These are phyloP conservation scores for Candida bentonensis DNA, from an alignment of 805 yeast genomes.

Conservation along the genomic window DNA sequence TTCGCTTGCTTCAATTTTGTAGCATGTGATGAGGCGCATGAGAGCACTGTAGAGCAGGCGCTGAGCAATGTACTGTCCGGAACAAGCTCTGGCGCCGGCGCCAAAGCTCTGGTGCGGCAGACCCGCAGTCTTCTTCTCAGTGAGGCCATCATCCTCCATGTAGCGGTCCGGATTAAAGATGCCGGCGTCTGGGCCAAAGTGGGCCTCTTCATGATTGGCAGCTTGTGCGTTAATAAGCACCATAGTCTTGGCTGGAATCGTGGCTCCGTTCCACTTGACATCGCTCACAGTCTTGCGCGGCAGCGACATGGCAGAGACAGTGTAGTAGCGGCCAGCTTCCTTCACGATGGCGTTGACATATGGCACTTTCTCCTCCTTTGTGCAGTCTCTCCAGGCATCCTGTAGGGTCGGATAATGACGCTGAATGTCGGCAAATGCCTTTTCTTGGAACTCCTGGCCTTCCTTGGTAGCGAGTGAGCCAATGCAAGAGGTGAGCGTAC, in stretches of 20 bases:
- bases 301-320: slow-evolving; percentile 53
- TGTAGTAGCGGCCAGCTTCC: slow-evolving; percentile 47
- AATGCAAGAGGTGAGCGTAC: slow-evolving; percentile 44
- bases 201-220: slow-evolving; percentile 45
- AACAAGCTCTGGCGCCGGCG: slow-evolving; percentile 50
- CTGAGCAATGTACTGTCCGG: slow-evolving; percentile 46
- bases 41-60: slow-evolving; percentile 44
- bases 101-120: slow-evolving; percentile 26
- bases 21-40: slow-evolving; percentile 35
- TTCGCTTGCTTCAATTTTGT: slow-evolving; percentile 24
- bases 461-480: slow-evolving; percentile 38
- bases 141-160: slow-evolving; percentile 12
- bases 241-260: slow-evolving; percentile 43
- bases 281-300: slow-evolving; percentile 47
- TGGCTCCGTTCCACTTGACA: slow-evolving; percentile 26
- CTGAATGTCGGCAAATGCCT: slow-evolving; percentile 30
- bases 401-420: slow-evolving; percentile 15
- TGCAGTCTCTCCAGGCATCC: slow-evolving; percentile 16
- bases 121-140: slow-evolving; percentile 11
- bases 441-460: slow-evolving; percentile 28
- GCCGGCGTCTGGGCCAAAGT: slow-evolving; percentile 15
- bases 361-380: slow-evolving; percentile 25
- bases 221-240: slow-evolving; percentile 56
- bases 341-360: slow-evolving; percentile 44
- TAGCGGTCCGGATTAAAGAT: slow-evolving; percentile 20